Evolutionary conservation across 257 asterid genomes (phyloP), one percentile per base, ranked within the genome.

Genomic region (Solanum ossicruentum): DNA sequence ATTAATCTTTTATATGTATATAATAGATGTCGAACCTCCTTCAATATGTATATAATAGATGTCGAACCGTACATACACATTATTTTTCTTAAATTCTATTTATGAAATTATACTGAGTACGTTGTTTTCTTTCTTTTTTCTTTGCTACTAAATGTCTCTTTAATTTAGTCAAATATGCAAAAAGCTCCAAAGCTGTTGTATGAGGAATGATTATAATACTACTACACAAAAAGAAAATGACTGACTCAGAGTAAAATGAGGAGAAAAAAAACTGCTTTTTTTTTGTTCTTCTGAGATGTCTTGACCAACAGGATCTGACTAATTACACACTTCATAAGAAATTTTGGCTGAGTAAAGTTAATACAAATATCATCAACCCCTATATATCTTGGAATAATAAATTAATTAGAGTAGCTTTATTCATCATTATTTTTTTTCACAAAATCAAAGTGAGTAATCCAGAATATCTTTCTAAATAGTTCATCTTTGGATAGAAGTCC

Each of bases 351-450:
- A 89, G 67, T 86, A 90, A 92, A 92, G 89, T 92, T 85, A 43
- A 88, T 88, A 89, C 84, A 85, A 86, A 87, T 75, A 92, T 91
- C 86, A 93, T 91, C 85, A 92, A 90, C 88, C 88, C 84, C 85
- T 91, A 90, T 86, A 45, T 88, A 81, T 81, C 73, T 58, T 58
- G 67, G 73, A 58, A 58, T 56, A 81, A 47, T 39, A 56, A 80
- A 57, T 63, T 66, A 66, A 70, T 36, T 36, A 36, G 41, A 4
- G 41, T 36, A 80, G 28, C 65, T 80, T 54, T 80, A 80, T 57
- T 54, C 39, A 18, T 36, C 41, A 36, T 36, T 32, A 32, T 32
- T 32, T 36, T 4, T 32, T 36, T 36, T 5, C 6, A 0, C 41
- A 36, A 36, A 36, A 36, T 36, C 41, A 36, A 36, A 36, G 4